Evolutionary conservation across 768 basidiomycete species (phyloP).

Genomic region (Collybia sordida): DNA sequence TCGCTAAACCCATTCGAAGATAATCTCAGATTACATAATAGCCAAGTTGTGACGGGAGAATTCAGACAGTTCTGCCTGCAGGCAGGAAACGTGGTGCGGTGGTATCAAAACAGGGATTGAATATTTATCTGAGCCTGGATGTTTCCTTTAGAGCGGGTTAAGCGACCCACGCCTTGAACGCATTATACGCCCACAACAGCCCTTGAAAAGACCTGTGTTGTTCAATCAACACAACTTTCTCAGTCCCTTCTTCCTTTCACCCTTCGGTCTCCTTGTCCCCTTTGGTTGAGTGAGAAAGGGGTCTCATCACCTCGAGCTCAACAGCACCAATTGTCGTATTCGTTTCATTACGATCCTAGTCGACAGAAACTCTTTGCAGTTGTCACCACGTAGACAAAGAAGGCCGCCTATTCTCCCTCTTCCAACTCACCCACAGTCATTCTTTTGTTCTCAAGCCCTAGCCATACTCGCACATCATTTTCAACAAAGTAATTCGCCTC

Average conservation of each 20-base stretch:
- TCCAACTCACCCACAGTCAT: conserved; percentile 45
- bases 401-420: conserved; percentile 19
- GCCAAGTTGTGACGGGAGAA: conserved; percentile 32
- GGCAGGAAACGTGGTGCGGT: conserved; percentile 72
- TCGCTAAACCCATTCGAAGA: conserved; percentile 4
- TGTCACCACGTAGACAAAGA: conserved; percentile 7
- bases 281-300: conserved; percentile 31
- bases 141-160: conserved; percentile 39
- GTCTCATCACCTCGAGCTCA: conserved; percentile 29
- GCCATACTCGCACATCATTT: conserved; percentile 15
- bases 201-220: conserved; percentile 53
- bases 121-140: conserved; percentile 47
- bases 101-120: conserved; percentile 56
- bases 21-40: conserved; percentile 43
- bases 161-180: conserved; percentile 54
- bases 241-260: conserved; percentile 20
- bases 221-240: conserved; percentile 44
- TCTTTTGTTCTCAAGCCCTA: conserved; percentile 37
- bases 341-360: conserved; percentile 51
- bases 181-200: conserved; percentile 42
- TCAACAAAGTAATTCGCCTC: conserved; percentile 31
- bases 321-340: conserved; percentile 33
- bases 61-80: conserved; percentile 62
- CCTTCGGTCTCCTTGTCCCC: conserved; percentile 31
- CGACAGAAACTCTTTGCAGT: conserved; percentile 23